Evolutionary conservation across 1,284 basidiomycete species (phyloP), one percentile per base, ranked within the genome.

Genomic region (Malassezia arunalokei): DNA sequence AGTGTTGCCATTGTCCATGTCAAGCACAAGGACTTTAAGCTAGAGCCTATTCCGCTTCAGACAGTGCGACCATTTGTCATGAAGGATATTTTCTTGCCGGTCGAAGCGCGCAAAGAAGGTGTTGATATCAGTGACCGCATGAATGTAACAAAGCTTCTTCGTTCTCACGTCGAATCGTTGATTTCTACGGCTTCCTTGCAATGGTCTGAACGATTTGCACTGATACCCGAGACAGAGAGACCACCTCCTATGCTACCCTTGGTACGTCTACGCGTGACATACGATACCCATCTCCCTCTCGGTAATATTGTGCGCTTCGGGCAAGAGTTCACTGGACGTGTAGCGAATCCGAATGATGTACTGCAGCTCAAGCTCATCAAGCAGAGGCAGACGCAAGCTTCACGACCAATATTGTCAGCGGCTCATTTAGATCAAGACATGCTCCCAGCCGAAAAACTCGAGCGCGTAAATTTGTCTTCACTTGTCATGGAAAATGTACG

Each of bases 21-120:
- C 3, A 54, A 63, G 17, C 84, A 83, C 20, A 88, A 86, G 64
- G 83, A 89, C 49, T 98, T 88, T 71, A 77, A 86, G 57, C 75
- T 98, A 60, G 82, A 82, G 27, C 86, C 89, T 2, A 81, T 98
- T 32, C 82, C 86, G 1, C 76, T 99, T 45, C 84, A 87, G 46
- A 91, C 87, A 8, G 90, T 95, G 17, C 81, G 94, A 5, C 94
- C 94, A 0, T 96, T 98, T 68, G 84, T 94, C n/a, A 80, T 92
- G 54, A 85, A 88, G 56, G 85, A 91, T 51, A 75, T 96, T 20
- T 75, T 80, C 7, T 76, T 99, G 11, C 76, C 77, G 12, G 85
- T 87, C 32, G 82, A 80, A 8, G 56, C 63, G 5, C 50, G 62
- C 5, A 53, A 60, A 6, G 52, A 54, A 5, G 48, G 53, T 0